phyloP scores from a whole-genome alignment of 345 rosid genomes.

The Populus pruinosa region DNA sequence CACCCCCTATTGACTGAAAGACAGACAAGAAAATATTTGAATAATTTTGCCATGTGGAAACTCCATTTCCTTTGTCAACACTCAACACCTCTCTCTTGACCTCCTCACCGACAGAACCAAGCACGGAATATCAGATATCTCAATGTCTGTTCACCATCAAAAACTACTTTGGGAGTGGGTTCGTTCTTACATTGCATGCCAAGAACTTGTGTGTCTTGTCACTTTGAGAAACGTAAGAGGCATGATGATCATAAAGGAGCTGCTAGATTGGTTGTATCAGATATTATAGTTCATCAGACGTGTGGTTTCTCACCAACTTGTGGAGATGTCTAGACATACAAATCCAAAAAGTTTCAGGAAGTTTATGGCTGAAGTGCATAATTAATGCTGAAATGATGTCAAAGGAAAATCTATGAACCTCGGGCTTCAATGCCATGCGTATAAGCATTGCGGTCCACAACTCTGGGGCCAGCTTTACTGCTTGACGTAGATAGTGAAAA shows the following conservation, averaged over 20 bases:
- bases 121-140: background rate
- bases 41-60: background rate
- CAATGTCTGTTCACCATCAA: background rate
- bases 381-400: conserved; percentile 58
- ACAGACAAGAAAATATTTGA: background rate
- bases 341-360: conserved; percentile 60
- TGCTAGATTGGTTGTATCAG: background rate
- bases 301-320: conserved; percentile 14
- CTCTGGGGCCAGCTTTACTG: conserved; percentile 74
- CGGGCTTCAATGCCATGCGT: conserved; percentile 55
- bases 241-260: background rate
- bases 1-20: background rate
- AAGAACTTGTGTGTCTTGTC: background rate
- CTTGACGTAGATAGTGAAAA: conserved; percentile 48
- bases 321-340: conserved; percentile 59
- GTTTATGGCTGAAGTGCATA: conserved; percentile 40
- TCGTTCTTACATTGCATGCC: background rate
- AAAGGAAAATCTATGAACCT: conserved; percentile 48
- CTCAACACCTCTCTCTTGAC: background rate
- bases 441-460: conserved; percentile 75
- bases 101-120: background rate
- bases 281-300: background rate
- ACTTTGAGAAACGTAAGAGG: background rate
- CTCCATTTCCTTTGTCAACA: background rate
- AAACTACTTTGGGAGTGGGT: background rate